Percentiles rank a stretch among this genome's conserved stretches.
Evolutionary conservation across 345 rosid genomes (phyloP).

Genomic region (Rubroshorea leprosula): DNA sequence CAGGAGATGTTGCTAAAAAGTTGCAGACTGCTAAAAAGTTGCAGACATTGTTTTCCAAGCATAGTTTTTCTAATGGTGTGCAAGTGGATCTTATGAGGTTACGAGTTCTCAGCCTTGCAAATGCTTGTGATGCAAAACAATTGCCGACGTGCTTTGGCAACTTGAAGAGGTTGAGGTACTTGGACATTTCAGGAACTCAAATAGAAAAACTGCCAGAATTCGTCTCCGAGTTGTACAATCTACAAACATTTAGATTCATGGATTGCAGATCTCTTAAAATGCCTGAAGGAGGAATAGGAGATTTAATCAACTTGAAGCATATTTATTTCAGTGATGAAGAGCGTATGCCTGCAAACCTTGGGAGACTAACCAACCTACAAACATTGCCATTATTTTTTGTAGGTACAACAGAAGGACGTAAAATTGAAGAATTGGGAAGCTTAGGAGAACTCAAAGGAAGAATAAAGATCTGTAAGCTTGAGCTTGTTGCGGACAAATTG

Average conservation of each 20-base stretch:
- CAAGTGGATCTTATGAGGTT: background rate
- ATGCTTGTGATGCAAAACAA: too few relatives aligned
- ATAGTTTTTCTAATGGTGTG: background rate
- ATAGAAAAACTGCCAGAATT: conserved; percentile 2
- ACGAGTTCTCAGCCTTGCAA: background rate
- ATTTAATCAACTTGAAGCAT: conserved; percentile 7
- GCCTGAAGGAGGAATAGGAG: conserved; percentile 1
- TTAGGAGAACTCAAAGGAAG: background rate
- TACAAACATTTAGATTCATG: conserved; percentile 14
- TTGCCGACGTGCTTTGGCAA: too few relatives aligned
- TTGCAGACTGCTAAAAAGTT: too few relatives aligned
- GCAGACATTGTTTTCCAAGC: background rate
- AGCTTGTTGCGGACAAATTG: background rate
- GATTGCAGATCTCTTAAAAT: background rate
- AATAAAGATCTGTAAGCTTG: too few relatives aligned
- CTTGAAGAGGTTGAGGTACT: conserved; percentile 19
- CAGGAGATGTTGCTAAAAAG: background rate
- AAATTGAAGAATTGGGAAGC: conserved; percentile 2
- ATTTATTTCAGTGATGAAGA: background rate
- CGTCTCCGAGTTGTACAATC: conserved; percentile 9
- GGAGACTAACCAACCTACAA: conserved; percentile 3
- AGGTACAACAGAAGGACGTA: background rate
- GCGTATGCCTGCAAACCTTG: background rate
- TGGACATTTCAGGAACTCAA: conserved; percentile 6
- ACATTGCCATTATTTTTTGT: conserved; percentile 11